A percentile compares a stretch with the other conserved stretches of the same genome.
Evolutionary conservation across 106 monocot species (phyloP).

Genomic region (Phalaenopsis equestris): DNA sequence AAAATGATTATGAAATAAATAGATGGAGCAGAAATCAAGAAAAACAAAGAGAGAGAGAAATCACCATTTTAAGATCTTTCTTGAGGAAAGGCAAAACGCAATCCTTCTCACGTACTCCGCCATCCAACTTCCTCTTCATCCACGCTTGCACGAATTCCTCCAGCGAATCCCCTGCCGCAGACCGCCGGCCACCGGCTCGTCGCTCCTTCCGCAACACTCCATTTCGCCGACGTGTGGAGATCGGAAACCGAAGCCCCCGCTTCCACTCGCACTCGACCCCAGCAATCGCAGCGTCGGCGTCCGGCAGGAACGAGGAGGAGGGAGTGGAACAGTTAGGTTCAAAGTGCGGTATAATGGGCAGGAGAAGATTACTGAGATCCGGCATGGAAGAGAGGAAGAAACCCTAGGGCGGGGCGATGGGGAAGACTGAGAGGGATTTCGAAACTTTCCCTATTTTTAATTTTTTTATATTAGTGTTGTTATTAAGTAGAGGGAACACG

Average conservation of each 20-base stretch:
- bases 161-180: conserved; percentile 21
- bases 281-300: neutral
- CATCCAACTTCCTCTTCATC: conserved; percentile 41
- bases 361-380: conserved; percentile 13
- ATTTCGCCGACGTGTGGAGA: conserved; percentile 14
- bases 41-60: neutral
- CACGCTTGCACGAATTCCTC: conserved; percentile 55
- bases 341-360: neutral
- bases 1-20: neutral
- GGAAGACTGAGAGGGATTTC: neutral
- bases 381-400: conserved; percentile 13
- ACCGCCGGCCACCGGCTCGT: conserved; percentile 12
- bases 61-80: conserved; percentile 50
- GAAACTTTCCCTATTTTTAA: neutral
- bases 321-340: neutral
- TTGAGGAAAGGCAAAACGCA: conserved; percentile 71
- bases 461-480: neutral
- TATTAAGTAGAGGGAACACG: neutral
- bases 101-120: conserved; percentile 27
- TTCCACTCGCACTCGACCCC: conserved; percentile 18
- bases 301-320: neutral
- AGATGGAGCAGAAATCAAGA: neutral
- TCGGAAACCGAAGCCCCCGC: conserved; percentile 22
- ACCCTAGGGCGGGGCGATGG: neutral
- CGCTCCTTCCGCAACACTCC: conserved; percentile 19